Evolutionary conservation across 2,329 filamentous ascomycete species (phyloP), one percentile per base, ranked within the genome.

Genomic region (Fusarium piperis): DNA sequence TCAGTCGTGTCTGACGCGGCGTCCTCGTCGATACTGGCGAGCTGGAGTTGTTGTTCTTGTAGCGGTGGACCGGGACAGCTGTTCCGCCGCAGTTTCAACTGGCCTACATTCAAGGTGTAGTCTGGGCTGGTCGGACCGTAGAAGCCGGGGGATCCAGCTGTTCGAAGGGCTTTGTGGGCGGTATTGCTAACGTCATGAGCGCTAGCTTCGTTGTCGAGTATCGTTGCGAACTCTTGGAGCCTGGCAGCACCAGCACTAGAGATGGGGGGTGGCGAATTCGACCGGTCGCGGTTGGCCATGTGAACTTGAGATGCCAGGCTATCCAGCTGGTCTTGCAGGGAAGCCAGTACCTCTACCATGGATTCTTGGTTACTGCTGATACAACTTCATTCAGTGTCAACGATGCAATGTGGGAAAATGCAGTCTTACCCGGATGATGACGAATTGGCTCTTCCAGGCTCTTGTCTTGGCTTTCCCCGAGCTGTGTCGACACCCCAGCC

Each of bases 51-150:
- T 10, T 57, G 65, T 13, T 71, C 63, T 1, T 70, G 68, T 0
- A 70, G 35, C 6, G 65, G 65, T 4, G 36, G 51, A 4, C 64
- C 59, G 0, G 61, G 51, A 1, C 2, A n/a, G 11, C 62, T 66
- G 3, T 68, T 62, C 4, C 70, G 64, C 1, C 66, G 57, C 8
- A 75, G 57, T 9, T 74, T 72, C 12, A 75, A 35, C 20, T 75
- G 74, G 1, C 75, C 75, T 3, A 75, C 69, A 26, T 75, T 76
- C 9, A 78, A 55, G 6, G 75, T 76, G 51, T 77, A 76, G 20
- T 78, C 76, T 5, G 76, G 76, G 35, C 72, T 76, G 4, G 76
- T 77, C 10, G 76, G 75, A 0, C 75, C 76, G 26, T 72, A 76
- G 13, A 78, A 78, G 15, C 62, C 12, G 62, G 64, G 3, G 70